Conservation (phyloP, 306 rosid species). For the Sindora glabra region DNA sequence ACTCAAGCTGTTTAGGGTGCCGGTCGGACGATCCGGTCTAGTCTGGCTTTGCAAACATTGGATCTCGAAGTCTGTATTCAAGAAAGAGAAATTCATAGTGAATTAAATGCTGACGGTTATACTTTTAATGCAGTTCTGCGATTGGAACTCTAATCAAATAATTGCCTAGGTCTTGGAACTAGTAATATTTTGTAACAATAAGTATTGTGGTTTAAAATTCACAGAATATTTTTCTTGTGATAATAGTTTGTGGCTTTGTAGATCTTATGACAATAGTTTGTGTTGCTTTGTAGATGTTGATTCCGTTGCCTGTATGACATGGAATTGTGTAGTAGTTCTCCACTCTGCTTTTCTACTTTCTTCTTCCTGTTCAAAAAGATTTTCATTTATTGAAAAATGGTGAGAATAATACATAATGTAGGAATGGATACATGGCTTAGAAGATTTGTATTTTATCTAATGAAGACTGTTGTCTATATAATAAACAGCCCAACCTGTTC, state of each 20-base stretch:
- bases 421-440: neutral
- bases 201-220: no score
- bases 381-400: neutral
- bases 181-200: no score
- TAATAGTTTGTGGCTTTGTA: no score
- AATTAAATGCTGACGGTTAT: neutral
- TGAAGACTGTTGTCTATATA: no score
- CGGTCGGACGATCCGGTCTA: no score
- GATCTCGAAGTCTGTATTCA: neutral
- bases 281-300: neutral
- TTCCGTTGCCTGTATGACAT: neutral
- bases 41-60: no score
- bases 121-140: neutral
- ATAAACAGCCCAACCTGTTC: no score
- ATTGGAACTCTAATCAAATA: constrained; percentile 3
- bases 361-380: neutral
- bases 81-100: neutral
- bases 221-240: no score
- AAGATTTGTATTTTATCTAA: no score
- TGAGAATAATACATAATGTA: neutral
- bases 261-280: no score
- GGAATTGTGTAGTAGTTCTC: neutral
- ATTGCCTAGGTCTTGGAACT: neutral
- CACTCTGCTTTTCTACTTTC: neutral
- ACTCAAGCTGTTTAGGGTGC: no score